phyloP scores from a whole-genome alignment of 2,329 filamentous ascomycete species.

The Chaetomium sp. region DNA sequence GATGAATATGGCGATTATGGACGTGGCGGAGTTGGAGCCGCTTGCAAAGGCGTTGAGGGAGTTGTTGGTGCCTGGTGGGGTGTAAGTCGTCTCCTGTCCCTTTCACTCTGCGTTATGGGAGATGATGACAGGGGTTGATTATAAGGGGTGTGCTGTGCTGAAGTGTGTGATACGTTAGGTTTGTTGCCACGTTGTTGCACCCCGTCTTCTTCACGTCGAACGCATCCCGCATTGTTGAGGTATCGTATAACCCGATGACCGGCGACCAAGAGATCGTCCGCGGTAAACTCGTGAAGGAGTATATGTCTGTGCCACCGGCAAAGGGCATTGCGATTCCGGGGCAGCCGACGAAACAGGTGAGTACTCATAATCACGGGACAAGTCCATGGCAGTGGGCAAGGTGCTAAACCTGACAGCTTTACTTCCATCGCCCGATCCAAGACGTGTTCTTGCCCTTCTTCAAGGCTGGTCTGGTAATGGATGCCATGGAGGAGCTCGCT shows the following conservation, averaged over 20 bases:
- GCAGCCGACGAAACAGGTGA: slow-evolving; percentile 32
- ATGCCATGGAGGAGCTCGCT: slow-evolving; percentile 41
- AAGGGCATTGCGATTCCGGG: slow-evolving; percentile 32
- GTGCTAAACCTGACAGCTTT: slow-evolving; percentile 24
- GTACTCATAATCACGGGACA: background rate
- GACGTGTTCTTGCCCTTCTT: slow-evolving; percentile 41
- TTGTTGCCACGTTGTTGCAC: slow-evolving; percentile 42
- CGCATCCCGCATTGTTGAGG: slow-evolving; percentile 33
- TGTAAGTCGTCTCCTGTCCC: slow-evolving; percentile 29
- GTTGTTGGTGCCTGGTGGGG: slow-evolving; percentile 35
- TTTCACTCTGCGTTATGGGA: too few relatives aligned
- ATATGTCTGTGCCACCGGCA: slow-evolving; percentile 36
- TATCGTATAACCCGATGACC: slow-evolving; percentile 31
- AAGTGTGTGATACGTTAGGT: slow-evolving; percentile 18
- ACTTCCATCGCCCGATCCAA: slow-evolving; percentile 41
- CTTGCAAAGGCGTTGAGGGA: slow-evolving; percentile 35
- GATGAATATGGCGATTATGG: slow-evolving; percentile 46
- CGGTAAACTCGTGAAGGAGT: slow-evolving; percentile 35
- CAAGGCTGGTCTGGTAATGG: slow-evolving; percentile 35
- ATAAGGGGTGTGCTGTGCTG: background rate
- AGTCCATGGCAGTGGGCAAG: background rate
- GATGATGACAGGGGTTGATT: background rate
- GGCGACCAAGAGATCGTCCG: slow-evolving; percentile 31
- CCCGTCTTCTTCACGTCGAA: slow-evolving; percentile 44
- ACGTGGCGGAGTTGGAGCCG: slow-evolving; percentile 37